Evolutionary conservation across 2,329 filamentous ascomycete species (phyloP), one percentile per base, ranked within the genome.

Genomic region (Aureobasidium zeae): DNA sequence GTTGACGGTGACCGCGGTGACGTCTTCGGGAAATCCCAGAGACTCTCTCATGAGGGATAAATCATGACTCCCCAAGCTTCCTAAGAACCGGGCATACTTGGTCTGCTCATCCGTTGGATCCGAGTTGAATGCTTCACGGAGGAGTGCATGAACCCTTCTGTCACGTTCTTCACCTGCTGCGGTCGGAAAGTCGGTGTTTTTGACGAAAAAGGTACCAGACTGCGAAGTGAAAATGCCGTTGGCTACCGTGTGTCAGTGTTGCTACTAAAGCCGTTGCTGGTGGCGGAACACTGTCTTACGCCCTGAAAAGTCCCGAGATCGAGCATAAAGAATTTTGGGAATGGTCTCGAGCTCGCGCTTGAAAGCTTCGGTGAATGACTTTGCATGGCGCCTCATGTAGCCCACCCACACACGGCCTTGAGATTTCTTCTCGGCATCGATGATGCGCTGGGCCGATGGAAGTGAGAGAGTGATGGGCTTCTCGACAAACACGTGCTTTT

Each of bases 331-430:
- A 10, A 81, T 72, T 35, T 68, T 64, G 0, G 64, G 66, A 22
- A 79, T 66, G 0, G 56, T 58, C 0, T 62, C 68, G 0, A 81
- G 61, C 49, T 81, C 76, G 6, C 62, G 56, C 47, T 68, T 62
- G 29, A 79, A 66, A 0, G 72, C 68, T 17, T 73, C 64, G 0
- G 65, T 57, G 49, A 79, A 79, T 0, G 68, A 66, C 0, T 70
- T 59, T 0, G 77, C 76, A 52, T 79, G 78, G n/a, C 77, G 66
- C 15, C 77, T 63, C 66, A 77, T 77, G 44, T 74, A 77, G 2
- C 75, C 76, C 0, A 81, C 73, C 52, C 81, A 74, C 2, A 78
- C 65, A 21, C 57, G 63, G 0, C 65, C 68, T 9, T 56, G 52
- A 2, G 59, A 55, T 0, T 66, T 65, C 1, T 47, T 51, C 53